These are phyloP conservation scores for Solanum chmielewskii DNA, from an alignment of 257 asterid species.

Conservation along the genomic window DNA sequence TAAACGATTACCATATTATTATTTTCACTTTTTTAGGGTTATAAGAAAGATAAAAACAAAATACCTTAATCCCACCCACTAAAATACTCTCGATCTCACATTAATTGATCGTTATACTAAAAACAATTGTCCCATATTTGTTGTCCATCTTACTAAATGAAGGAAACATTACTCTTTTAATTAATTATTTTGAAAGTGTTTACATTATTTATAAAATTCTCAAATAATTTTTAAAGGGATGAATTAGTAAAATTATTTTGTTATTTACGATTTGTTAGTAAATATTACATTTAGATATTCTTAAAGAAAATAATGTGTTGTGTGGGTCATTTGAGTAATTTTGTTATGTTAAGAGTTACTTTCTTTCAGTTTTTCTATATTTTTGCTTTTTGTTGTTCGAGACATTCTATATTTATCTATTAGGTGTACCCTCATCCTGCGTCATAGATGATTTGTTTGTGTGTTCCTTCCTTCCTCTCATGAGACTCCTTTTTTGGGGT, in stretches of 20 bases:
- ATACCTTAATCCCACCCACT: not conserved
- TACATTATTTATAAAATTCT: not conserved
- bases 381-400: not conserved
- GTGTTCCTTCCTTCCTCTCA: not conserved
- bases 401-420: conserved; percentile 10
- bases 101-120: not conserved
- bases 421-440: not conserved
- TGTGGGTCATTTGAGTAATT: conserved; percentile 8
- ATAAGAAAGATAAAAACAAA: not conserved
- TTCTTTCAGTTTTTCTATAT: not conserved
- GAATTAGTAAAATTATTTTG: not conserved
- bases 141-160: not conserved
- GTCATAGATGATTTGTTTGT: not conserved
- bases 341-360: not conserved
- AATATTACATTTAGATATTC: not conserved
- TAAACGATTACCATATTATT: not conserved
- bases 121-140: not conserved
- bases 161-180: too few relatives aligned
- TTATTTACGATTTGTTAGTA: not conserved
- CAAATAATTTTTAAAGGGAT: not conserved
- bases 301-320: not conserved
- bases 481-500: not conserved
- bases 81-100: not conserved
- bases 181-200: not conserved
- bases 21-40: not conserved